Evolutionary conservation across 1,284 basidiomycete species (phyloP).

Genomic region (Cryptococcus depauperatus): DNA sequence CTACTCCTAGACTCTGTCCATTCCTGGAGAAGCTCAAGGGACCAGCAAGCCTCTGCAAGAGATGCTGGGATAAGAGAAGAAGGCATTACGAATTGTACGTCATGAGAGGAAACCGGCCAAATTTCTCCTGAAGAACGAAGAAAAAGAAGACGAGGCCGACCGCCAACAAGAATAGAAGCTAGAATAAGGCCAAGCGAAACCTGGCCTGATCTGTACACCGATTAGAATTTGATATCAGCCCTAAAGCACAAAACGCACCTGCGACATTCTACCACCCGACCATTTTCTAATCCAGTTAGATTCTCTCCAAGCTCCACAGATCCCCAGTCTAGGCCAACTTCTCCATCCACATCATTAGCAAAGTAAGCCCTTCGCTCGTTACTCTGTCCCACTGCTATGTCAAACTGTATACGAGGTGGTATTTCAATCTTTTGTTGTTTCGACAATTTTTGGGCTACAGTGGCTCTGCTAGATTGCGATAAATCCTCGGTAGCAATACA

Average conservation of each 20-base stretch:
- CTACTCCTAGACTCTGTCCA: conserved; percentile 15
- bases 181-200: conserved; percentile 32
- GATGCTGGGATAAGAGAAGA: conserved; percentile 21
- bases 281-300: conserved; percentile 22
- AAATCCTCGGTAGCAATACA: not conserved
- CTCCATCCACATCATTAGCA: conserved; percentile 12
- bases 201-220: conserved; percentile 16
- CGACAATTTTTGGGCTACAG: not conserved
- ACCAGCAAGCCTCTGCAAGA: conserved; percentile 23
- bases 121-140: conserved; percentile 35
- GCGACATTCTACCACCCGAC: conserved; percentile 33
- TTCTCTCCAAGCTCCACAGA: conserved; percentile 11
- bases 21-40: conserved; percentile 18
- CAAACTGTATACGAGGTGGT: not conserved
- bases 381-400: conserved; percentile 7
- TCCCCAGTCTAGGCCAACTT: conserved; percentile 12
- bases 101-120: conserved; percentile 33
- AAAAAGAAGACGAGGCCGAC: conserved; percentile 26
- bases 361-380: conserved; percentile 21
- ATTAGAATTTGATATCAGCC: not conserved
- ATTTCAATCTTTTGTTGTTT: not conserved
- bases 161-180: conserved; percentile 22
- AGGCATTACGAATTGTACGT: conserved; percentile 43
- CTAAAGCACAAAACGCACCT: conserved; percentile 20
- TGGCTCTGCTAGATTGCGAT: no score